These are phyloP conservation scores for Cicer chorassanicum DNA, from an alignment of 306 rosid species.

Conservation along the genomic window DNA sequence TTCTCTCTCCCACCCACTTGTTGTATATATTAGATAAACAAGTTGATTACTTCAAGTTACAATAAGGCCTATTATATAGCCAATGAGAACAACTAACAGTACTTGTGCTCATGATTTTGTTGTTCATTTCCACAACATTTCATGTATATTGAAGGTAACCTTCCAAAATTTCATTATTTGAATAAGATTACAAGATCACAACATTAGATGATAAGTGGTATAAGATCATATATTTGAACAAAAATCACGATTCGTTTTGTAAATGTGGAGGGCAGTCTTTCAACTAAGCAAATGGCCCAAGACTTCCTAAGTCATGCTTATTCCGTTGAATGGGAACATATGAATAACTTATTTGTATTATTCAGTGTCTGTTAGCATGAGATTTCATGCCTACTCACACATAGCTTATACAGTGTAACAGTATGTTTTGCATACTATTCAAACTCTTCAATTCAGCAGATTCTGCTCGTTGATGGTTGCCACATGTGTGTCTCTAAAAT, in stretches of 20 bases:
- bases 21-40: too few species aligned
- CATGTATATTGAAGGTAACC: too few species aligned
- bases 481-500: slow-evolving; percentile 26
- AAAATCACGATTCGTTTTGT: not conserved
- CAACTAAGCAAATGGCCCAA: not conserved
- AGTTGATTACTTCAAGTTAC: too few species aligned
- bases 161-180: too few species aligned
- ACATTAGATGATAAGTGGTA: not conserved
- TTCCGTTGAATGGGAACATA: not conserved
- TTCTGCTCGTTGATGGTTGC: slow-evolving; percentile 30
- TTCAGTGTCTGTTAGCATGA: slow-evolving; percentile 5
- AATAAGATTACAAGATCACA: not conserved
- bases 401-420: not conserved
- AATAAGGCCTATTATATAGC: too few species aligned
- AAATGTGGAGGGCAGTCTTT: not conserved
- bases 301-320: not conserved
- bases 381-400: slow-evolving; percentile 16
- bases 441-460: not conserved
- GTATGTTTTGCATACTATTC: slow-evolving; percentile 23
- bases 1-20: not conserved
- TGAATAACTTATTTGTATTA: not conserved
- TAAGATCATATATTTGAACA: not conserved
- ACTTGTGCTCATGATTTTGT: too few species aligned
- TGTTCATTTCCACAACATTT: too few species aligned
- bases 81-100: too few species aligned